Conservation (phyloP, 495 filamentous ascomycete species). For the Trichoderma virens region DNA sequence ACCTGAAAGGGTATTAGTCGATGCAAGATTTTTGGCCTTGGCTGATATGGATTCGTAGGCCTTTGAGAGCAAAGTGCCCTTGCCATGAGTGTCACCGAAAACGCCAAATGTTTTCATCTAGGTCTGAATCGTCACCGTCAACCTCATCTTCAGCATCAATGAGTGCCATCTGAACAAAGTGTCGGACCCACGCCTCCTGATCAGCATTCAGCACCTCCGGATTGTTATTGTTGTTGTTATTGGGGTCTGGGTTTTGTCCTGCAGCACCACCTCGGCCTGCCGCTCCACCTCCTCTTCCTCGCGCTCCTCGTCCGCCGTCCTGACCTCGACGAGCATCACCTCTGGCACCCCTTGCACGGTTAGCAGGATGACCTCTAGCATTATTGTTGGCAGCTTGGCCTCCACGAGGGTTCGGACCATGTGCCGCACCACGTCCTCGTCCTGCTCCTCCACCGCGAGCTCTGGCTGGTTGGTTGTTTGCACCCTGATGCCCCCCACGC, state of each 20-base stretch:
- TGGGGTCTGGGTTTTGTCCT: not conserved
- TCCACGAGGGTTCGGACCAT: not conserved
- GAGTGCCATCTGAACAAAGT: slow-evolving; percentile 46
- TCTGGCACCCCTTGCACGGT: slow-evolving; percentile 13
- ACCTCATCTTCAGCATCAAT: slow-evolving; percentile 45
- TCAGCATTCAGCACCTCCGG: slow-evolving; percentile 22
- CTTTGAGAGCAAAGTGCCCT: not conserved
- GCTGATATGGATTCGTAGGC: not conserved
- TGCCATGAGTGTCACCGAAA: slow-evolving; percentile 1
- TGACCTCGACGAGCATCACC: slow-evolving; percentile 12
- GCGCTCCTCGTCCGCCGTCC: slow-evolving; percentile 9
- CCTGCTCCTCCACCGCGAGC: not conserved
- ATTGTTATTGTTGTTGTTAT: not conserved
- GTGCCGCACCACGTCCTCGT: slow-evolving; percentile 7
- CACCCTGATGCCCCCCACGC: not conserved
- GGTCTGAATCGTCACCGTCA: slow-evolving; percentile 20
- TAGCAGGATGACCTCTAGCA: not conserved
- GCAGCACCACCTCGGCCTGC: not conserved
- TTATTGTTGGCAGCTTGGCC: not conserved
- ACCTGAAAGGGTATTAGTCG: too few relatives aligned
- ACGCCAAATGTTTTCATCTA: slow-evolving; percentile 24
- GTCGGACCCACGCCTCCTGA: slow-evolving; percentile 42
- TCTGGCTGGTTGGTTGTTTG: not conserved
- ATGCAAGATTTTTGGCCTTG: too few relatives aligned
- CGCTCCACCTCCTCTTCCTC: slow-evolving; percentile 17